phyloP scores from a whole-genome alignment of 108 stramenopile genomes.

The Nitzschia sp. region DNA sequence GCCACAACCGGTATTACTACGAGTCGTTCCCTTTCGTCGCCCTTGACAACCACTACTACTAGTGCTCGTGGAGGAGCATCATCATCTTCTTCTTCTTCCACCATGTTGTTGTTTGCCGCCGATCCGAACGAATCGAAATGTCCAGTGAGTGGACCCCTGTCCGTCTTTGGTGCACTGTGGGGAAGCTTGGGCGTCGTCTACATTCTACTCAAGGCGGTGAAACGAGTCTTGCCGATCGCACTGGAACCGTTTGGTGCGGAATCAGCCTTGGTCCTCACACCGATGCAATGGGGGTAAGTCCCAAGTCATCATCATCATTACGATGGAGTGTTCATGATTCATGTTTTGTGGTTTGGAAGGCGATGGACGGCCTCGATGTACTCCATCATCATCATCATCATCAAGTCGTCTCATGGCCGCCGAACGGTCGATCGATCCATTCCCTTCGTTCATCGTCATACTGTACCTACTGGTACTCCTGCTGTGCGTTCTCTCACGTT shows the following conservation, averaged over 20 bases:
- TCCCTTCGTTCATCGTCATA: too few species aligned
- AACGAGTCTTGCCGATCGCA: conserved; percentile 89
- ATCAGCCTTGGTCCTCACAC: conserved; percentile 51
- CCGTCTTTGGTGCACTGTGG: conserved; percentile 61
- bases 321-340: background rate
- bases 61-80: background rate
- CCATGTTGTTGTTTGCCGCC: background rate
- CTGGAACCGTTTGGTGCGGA: conserved; percentile 84
- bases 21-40: too few species aligned
- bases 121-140: background rate
- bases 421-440: too few species aligned
- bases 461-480: too few species aligned
- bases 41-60: background rate
- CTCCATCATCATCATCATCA: too few species aligned
- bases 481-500: too few species aligned
- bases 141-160: conserved; percentile 10
- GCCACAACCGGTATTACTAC: too few species aligned
- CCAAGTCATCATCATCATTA: background rate
- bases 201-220: conserved; percentile 87
- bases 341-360: too few species aligned
- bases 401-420: too few species aligned
- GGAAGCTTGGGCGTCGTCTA: conserved; percentile 85
- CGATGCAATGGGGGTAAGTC: conserved; percentile 71
- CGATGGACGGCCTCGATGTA: too few species aligned
- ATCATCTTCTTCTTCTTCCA: background rate